phyloP scores from a whole-genome alignment of 2,329 filamentous ascomycete genomes.

The Talaromyces islandicus region DNA sequence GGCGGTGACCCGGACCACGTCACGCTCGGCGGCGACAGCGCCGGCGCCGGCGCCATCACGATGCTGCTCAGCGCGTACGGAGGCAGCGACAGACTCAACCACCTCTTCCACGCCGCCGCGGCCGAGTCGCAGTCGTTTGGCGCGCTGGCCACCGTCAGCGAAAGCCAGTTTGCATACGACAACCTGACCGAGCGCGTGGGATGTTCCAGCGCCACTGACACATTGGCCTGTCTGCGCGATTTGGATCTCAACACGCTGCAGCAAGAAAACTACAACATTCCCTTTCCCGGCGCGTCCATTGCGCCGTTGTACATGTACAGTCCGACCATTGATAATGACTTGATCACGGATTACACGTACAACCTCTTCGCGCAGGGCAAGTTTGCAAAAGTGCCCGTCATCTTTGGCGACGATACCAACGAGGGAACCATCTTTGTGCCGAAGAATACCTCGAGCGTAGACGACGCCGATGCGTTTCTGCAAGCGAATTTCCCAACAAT shows the following conservation, averaged over 20 bases:
- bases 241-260: constrained; percentile 42
- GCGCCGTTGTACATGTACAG: constrained; percentile 47
- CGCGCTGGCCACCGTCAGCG: constrained; percentile 40
- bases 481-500: constrained; percentile 54
- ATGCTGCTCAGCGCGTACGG: constrained; percentile 56
- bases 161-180: constrained; percentile 49
- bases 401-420: constrained; percentile 57
- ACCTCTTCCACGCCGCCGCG: constrained; percentile 48
- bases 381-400: constrained; percentile 49
- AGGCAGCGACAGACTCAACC: constrained; percentile 35
- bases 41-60: constrained; percentile 42
- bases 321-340: constrained; percentile 46
- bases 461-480: constrained; percentile 51
- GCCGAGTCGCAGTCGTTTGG: constrained; percentile 51
- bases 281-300: constrained; percentile 39
- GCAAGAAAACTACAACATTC: constrained; percentile 38
- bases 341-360: constrained; percentile 48
- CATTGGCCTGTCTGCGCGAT: constrained; percentile 45
- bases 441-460: constrained; percentile 39
- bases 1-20: constrained; percentile 24
- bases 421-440: constrained; percentile 61
- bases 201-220: constrained; percentile 37
- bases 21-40: constrained; percentile 22
- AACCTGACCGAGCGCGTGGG: constrained; percentile 45
- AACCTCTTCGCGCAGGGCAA: constrained; percentile 43